Conservation (phyloP, 495 filamentous ascomycete genomes). For the Neurospora sp. region DNA sequence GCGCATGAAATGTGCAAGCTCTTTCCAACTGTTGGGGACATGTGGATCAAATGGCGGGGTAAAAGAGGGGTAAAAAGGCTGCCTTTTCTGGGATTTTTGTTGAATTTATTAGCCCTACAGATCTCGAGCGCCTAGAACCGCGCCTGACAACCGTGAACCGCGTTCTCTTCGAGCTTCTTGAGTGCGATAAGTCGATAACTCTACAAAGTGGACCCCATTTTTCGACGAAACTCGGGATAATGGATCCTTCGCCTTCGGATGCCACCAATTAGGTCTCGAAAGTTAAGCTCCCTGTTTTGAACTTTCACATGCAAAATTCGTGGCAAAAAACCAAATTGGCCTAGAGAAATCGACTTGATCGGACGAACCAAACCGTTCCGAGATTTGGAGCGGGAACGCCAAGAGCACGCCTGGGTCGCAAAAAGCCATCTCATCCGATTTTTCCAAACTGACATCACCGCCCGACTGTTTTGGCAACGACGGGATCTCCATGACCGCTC, state of each 20-base stretch:
- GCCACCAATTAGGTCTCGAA: not conserved
- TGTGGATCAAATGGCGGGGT: constrained; percentile 6
- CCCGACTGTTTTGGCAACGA: not conserved
- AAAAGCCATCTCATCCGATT: not conserved
- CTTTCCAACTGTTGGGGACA: constrained; percentile 13
- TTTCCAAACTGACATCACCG: not conserved
- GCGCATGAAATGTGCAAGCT: constrained; percentile 9
- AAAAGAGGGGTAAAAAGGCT: constrained; percentile 1
- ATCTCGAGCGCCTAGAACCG: not conserved
- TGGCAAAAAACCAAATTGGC: not conserved
- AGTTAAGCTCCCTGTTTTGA: not conserved
- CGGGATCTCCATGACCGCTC: not conserved
- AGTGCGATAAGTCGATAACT: not conserved
- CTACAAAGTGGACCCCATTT: not conserved
- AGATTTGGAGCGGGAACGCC: not conserved
- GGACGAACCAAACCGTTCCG: not conserved
- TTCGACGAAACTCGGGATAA: not conserved
- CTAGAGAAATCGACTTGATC: not conserved
- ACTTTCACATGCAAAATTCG: not conserved
- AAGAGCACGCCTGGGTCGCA: not conserved
- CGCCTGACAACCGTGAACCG: not conserved
- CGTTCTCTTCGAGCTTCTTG: not conserved
- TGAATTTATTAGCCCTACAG: not conserved
- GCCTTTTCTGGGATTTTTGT: not conserved
- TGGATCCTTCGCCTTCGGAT: not conserved